Conservation (phyloP, 2,329 filamentous ascomycete species). For the Pyrenochaeta sp. region DNA sequence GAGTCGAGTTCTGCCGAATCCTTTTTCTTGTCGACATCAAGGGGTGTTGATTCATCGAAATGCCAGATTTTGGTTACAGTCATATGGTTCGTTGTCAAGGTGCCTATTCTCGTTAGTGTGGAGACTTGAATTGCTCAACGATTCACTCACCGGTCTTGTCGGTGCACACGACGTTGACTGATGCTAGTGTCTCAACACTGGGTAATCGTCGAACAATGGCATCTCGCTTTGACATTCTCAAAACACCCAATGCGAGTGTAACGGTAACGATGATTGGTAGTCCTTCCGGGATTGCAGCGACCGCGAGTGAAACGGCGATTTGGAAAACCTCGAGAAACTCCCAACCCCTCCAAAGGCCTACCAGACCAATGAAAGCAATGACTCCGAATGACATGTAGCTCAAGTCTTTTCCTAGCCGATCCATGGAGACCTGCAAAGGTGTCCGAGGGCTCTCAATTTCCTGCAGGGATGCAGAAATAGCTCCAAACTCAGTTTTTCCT, state of each 20-base stretch:
- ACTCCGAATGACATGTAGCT: conserved; percentile 97
- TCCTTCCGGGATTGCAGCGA: conserved; percentile 94
- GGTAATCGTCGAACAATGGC: conserved; percentile 95
- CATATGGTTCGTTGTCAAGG: conserved; percentile 97
- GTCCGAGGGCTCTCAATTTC: conserved; percentile 96
- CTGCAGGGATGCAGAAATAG: conserved; percentile 91
- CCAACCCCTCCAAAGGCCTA: conserved; percentile 90
- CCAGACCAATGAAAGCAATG: conserved; percentile 89
- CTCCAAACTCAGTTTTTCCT: conserved; percentile 91
- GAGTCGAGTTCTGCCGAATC: conserved; percentile 67
- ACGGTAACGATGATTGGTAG: conserved; percentile 98
- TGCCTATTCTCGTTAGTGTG: conserved; percentile 61
- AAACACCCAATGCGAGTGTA: conserved; percentile 89
- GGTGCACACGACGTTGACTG: conserved; percentile 99
- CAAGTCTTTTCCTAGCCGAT: conserved; percentile 92
- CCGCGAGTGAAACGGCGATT: conserved; percentile 94
- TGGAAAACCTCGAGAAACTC: conserved; percentile 93
- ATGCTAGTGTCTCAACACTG: conserved; percentile 95
- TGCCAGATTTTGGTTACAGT: conserved; percentile 97
- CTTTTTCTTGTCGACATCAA: conserved; percentile 64
- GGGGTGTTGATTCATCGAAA: conserved; percentile 71
- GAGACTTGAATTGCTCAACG: background rate
- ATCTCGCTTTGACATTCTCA: conserved; percentile 94
- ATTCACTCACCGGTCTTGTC: conserved; percentile 80
- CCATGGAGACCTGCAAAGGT: conserved; percentile 94